phyloP scores from a whole-genome alignment of 2,329 filamentous ascomycete species.

The Ramularia endophylla region DNA sequence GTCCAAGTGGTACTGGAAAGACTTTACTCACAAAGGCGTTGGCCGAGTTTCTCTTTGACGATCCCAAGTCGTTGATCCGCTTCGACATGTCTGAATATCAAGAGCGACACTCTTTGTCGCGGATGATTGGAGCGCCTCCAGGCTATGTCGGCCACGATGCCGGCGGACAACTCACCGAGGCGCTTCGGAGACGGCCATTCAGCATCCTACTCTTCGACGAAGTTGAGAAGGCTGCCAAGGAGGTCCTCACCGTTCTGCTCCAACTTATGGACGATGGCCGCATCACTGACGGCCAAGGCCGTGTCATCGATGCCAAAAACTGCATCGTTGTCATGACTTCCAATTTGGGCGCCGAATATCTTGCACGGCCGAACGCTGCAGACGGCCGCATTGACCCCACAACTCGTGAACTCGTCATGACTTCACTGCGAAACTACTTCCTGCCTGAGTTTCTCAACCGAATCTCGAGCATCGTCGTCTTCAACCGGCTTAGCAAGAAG shows the following conservation, averaged over 20 bases:
- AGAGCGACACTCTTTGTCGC: slow-evolving; percentile 87
- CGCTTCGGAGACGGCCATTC: slow-evolving; percentile 88
- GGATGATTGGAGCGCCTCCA: slow-evolving; percentile 96
- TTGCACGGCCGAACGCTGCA: slow-evolving; percentile 69
- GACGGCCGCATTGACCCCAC: slow-evolving; percentile 82
- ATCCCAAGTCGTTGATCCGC: slow-evolving; percentile 94
- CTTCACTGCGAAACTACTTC: slow-evolving; percentile 89
- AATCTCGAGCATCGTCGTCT: slow-evolving; percentile 93
- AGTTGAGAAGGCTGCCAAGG: slow-evolving; percentile 97
- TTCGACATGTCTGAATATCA: slow-evolving; percentile 99
- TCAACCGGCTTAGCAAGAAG: slow-evolving; percentile 84
- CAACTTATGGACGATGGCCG: slow-evolving; percentile 99
- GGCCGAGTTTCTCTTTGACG: slow-evolving; percentile 97
- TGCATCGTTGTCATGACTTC: slow-evolving; percentile 99
- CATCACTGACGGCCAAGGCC: slow-evolving; percentile 96
- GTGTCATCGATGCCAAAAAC: slow-evolving; percentile 91
- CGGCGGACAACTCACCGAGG: slow-evolving; percentile 92
- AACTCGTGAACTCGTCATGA: slow-evolving; percentile 86
- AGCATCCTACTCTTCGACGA: slow-evolving; percentile 98
- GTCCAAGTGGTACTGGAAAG: slow-evolving; percentile 97
- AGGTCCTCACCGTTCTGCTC: slow-evolving; percentile 92
- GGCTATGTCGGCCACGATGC: slow-evolving; percentile 97
- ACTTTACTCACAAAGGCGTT: slow-evolving; percentile 94
- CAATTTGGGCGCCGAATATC: slow-evolving; percentile 90
- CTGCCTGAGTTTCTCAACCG: slow-evolving; percentile 97